phyloP scores from a whole-genome alignment of 352 stramenopile species.

The Globisporangium okanoganense region DNA sequence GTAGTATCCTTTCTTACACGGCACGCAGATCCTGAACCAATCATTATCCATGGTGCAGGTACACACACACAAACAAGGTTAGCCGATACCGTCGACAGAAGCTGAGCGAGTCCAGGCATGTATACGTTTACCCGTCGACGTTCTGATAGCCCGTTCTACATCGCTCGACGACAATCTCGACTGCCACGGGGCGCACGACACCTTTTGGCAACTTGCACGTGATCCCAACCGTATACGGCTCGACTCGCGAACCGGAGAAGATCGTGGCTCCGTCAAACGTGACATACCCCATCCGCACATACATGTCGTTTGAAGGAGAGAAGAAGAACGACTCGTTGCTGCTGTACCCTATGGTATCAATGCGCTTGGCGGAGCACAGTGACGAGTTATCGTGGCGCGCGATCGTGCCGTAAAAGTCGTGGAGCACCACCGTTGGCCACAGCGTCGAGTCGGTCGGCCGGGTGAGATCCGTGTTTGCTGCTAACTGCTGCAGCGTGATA shows the following conservation, averaged over 20 bases:
- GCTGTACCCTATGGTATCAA: constrained; percentile 17
- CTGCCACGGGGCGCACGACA: constrained; percentile 7
- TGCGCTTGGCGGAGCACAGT: constrained; percentile 13
- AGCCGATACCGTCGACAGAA: background rate
- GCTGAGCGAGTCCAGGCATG: background rate
- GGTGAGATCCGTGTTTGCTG: background rate
- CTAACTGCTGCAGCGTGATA: background rate
- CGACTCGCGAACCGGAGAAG: constrained; percentile 21
- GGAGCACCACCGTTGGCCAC: constrained; percentile 61
- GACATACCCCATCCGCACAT: constrained; percentile 38
- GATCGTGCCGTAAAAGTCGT: constrained; percentile 57
- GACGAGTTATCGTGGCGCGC: constrained; percentile 39
- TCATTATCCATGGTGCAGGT: background rate
- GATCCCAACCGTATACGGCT: constrained; percentile 37
- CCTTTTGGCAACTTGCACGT: constrained; percentile 35
- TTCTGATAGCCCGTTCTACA: constrained; percentile 65
- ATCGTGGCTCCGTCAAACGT: constrained; percentile 42
- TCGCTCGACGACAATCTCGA: constrained; percentile 45
- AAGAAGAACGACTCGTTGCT: constrained; percentile 46
- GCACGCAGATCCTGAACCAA: constrained; percentile 32
- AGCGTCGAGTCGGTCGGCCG: constrained; percentile 13
- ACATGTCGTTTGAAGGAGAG: constrained; percentile 24
- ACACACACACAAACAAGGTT: background rate
- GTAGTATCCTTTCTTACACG: constrained; percentile 62
- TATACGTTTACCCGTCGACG: constrained; percentile 42